phyloP scores from a whole-genome alignment of 163 green algal genomes.

The Scenedesmus sp. region DNA sequence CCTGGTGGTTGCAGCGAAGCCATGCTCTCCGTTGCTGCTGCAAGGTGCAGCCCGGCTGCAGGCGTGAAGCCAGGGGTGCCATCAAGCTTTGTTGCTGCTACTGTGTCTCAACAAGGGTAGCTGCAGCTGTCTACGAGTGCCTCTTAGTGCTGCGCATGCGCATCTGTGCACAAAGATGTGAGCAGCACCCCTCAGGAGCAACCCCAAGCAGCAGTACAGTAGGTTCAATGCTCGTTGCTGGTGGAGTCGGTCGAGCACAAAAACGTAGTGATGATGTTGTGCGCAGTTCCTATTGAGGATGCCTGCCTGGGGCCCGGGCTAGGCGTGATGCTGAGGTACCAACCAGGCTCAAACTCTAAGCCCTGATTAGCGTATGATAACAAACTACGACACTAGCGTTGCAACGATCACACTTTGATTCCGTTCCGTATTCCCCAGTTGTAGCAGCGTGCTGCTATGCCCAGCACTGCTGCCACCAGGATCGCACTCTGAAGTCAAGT shows the following conservation, averaged over 20 bases:
- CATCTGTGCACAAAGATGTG: neutral
- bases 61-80: neutral
- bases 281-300: neutral
- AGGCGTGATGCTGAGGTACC: neutral
- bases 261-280: neutral
- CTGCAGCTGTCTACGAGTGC: neutral
- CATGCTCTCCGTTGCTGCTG: neutral
- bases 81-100: neutral
- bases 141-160: neutral
- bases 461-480: neutral
- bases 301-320: neutral
- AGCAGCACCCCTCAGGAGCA: neutral
- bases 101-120: neutral
- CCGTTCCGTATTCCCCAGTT: neutral
- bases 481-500: neutral
- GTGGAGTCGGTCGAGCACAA: neutral
- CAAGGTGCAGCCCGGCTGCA: neutral
- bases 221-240: neutral
- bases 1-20: neutral
- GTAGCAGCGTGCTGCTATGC: neutral
- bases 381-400: neutral
- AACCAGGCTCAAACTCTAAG: neutral
- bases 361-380: neutral
- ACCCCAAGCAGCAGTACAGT: constrained; percentile 7
- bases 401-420: neutral